Evolutionary conservation across 495 filamentous ascomycete species (phyloP).

Genomic region (Penicillium herquei): DNA sequence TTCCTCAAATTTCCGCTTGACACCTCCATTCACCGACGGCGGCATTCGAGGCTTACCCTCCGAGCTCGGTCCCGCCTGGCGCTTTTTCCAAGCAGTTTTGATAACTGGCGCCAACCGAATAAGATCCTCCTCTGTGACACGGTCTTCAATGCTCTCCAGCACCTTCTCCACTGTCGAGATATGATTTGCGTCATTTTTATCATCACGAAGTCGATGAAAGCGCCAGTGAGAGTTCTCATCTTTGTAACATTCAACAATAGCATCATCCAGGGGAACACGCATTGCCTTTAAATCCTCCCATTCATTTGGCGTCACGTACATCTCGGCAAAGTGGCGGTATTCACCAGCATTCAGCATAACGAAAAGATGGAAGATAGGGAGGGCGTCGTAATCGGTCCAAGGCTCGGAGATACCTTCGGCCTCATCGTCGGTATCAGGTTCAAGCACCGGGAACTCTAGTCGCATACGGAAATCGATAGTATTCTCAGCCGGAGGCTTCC

Average conservation of each 20-base stretch:
- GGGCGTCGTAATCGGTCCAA: slow-evolving; percentile 57
- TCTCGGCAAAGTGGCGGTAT: slow-evolving; percentile 61
- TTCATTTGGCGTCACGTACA: slow-evolving; percentile 70
- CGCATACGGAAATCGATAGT: slow-evolving; percentile 84
- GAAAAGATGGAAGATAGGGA: slow-evolving; percentile 58
- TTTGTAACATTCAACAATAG: slow-evolving; percentile 84
- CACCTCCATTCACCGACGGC: slow-evolving; percentile 34
- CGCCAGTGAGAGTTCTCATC: slow-evolving; percentile 74
- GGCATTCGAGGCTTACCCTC: slow-evolving; percentile 26
- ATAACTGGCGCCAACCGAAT: slow-evolving; percentile 63
- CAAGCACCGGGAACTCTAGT: slow-evolving; percentile 70
- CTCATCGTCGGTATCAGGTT: slow-evolving; percentile 67
- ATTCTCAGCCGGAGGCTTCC: slow-evolving; percentile 93
- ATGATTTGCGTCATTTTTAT: slow-evolving; percentile 90
- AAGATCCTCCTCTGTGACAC: slow-evolving; percentile 64
- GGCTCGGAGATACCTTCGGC: slow-evolving; percentile 55
- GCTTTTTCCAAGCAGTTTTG: slow-evolving; percentile 70
- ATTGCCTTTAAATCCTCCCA: slow-evolving; percentile 80
- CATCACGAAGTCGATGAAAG: slow-evolving; percentile 82
- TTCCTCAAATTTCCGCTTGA: slow-evolving; percentile 51
- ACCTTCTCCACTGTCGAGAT: slow-evolving; percentile 76
- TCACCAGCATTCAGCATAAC: slow-evolving; percentile 54
- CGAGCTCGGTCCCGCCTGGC: slow-evolving; percentile 31
- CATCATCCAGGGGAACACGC: slow-evolving; percentile 69
- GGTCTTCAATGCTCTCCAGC: slow-evolving; percentile 77